Evolutionary conservation across 768 basidiomycete species (phyloP), one percentile per base, ranked within the genome.

Genomic region (Phanerochaete sordida): DNA sequence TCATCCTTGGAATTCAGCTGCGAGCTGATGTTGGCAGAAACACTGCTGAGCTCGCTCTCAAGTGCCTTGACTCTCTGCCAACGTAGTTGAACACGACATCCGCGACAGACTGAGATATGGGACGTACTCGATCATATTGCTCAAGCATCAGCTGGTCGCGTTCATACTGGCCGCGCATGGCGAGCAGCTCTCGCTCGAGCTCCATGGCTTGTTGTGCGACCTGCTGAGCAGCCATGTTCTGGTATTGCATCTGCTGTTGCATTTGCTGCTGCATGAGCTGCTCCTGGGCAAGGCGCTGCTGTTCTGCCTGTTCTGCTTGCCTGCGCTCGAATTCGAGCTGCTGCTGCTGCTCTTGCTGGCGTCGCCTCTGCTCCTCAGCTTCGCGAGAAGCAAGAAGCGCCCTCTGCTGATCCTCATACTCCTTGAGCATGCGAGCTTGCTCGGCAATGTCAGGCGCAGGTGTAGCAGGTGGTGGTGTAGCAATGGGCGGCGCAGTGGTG

Each of bases 131-230:
- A 70, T 99, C 97, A 68, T 99, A 99, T 68, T 98, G 95, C 73
- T 98, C 96, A 56, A 99, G 79, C 73, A 99, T 85, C 65, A 99
- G 89, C 72, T 99, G 97, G 68, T 99, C 96, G 13, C 97, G 85
- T 75, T 99, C 97, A 70, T 94, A 99, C 71, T 98, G 97, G 0
- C 97, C 95, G 49, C 95, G 80, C 90, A 98, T 91, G 11, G 84
- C 92, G 50, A 98, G 82, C 51, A 98, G 77, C 72, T 98, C 90
- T 54, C 91, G 81, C 73, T 99, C 94, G 46, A 95, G 81, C 61
- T 98, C 95, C 56, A 84, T 79, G 30, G 85, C 81, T 65, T 91
- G 88, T 61, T 88, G 85, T 46, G 81, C 85, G 37, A 86, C 84
- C 71, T 93, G 88, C 59, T 87, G 85, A 45, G 81, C 85, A 39